Evolutionary conservation across 1,284 basidiomycete genomes (phyloP).

Genomic region (Prillingera fragicola): DNA sequence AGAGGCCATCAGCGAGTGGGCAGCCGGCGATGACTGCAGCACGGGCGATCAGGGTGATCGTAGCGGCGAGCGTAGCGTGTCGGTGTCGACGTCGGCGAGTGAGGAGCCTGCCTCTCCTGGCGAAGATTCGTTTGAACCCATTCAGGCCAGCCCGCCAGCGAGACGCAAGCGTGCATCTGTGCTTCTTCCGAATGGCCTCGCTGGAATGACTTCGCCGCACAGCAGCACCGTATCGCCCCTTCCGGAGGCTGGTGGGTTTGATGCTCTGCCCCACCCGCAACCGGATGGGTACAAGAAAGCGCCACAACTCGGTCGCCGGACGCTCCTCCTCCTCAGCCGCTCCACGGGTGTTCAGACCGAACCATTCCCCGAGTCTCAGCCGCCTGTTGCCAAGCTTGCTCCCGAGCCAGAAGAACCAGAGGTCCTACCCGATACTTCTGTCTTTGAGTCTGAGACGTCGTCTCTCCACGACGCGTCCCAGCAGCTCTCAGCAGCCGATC

Average conservation of each 20-base stretch:
- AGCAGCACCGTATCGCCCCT: too few relatives aligned
- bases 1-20: slow-evolving; percentile 37
- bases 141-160: slow-evolving; percentile 17
- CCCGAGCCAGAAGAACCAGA: neutral
- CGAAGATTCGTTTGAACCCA: slow-evolving; percentile 24
- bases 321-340: slow-evolving; percentile 59
- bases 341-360: slow-evolving; percentile 74
- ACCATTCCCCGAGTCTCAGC: slow-evolving; percentile 13
- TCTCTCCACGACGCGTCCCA: neutral
- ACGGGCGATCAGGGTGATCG: neutral
- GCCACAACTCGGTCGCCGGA: slow-evolving; percentile 38
- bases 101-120: slow-evolving; percentile 30
- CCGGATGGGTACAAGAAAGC: too few relatives aligned
- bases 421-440: neutral
- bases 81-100: neutral
- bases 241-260: too few relatives aligned
- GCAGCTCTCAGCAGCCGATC: neutral
- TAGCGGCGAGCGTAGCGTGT: neutral
- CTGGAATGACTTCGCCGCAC: slow-evolving; percentile 13
- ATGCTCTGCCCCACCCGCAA: too few relatives aligned
- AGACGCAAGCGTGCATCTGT: slow-evolving; percentile 40
- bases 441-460: neutral
- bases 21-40: slow-evolving; percentile 12
- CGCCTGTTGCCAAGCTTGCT: slow-evolving; percentile 5
- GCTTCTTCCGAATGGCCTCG: slow-evolving; percentile 17